A percentile compares a stretch with the other conserved stretches of the same genome.
These are phyloP conservation scores for Grosmannia serpens DNA, from an alignment of 2,329 filamentous ascomycete species.

Conservation along the genomic window DNA sequence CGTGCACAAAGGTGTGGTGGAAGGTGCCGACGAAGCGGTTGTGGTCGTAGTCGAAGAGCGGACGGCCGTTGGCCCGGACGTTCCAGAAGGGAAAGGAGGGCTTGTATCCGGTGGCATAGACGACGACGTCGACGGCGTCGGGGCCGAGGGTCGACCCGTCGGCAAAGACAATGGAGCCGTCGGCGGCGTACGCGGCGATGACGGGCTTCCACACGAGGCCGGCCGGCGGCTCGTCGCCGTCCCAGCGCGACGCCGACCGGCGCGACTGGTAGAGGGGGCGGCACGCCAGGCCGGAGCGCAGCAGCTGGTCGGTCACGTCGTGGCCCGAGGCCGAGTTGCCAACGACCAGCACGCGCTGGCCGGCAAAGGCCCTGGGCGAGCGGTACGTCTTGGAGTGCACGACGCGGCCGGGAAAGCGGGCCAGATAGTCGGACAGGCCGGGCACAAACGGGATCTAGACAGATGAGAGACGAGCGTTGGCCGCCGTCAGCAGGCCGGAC, in stretches of 20 bases:
- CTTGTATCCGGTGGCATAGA: conserved; percentile 86
- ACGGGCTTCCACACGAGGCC: conserved; percentile 50
- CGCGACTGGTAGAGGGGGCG: conserved; percentile 51
- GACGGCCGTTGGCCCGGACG: conserved; percentile 27
- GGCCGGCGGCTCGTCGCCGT: conserved; percentile 38
- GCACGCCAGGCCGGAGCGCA: conserved; percentile 27
- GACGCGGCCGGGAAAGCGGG: conserved; percentile 34
- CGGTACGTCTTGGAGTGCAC: conserved; percentile 74
- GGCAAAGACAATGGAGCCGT: conserved; percentile 32
- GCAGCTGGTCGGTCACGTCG: conserved; percentile 65
- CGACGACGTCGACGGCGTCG: conserved; percentile 55
- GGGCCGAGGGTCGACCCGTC: conserved; percentile 45
- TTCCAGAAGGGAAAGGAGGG: conserved; percentile 73
- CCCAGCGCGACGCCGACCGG: conserved; percentile 37
- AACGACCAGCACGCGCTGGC: conserved; percentile 69
- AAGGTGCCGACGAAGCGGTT: conserved; percentile 34
- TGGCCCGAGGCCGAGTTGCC: conserved; percentile 77
- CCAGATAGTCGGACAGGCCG: conserved; percentile 36
- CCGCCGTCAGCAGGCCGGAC: not conserved
- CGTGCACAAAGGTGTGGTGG: conserved; percentile 38
- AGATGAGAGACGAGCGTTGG: not conserved
- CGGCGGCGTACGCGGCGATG: conserved; percentile 34
- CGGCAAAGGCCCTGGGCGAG: conserved; percentile 45
- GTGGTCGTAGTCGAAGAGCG: conserved; percentile 36
- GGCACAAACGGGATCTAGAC: conserved; percentile 25